Conservation (phyloP, 2,329 filamentous ascomycete genomes). For the Ustilaginoidea virens region DNA sequence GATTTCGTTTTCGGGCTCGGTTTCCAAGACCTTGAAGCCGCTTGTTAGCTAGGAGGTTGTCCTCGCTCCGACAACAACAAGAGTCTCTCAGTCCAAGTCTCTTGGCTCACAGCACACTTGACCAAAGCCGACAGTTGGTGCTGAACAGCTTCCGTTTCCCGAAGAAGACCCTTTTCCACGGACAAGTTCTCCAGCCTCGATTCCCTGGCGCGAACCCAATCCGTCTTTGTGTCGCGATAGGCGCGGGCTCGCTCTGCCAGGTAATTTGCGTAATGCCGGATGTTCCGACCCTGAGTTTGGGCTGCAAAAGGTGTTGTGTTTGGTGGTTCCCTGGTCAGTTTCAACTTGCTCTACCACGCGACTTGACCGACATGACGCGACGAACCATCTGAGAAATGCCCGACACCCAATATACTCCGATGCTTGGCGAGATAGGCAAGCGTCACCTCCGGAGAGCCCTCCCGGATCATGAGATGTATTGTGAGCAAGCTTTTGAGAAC, state of each 20-base stretch:
- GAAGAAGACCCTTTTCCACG: constrained; percentile 80
- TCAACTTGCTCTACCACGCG: no score
- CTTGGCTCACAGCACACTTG: constrained; percentile 63
- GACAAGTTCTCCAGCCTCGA: constrained; percentile 70
- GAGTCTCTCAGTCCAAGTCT: background rate
- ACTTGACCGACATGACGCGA: constrained; percentile 7
- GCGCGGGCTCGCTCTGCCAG: constrained; percentile 68
- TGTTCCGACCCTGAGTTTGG: constrained; percentile 89
- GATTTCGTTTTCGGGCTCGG: constrained; percentile 91
- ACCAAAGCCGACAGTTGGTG: constrained; percentile 72
- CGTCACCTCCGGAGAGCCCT: constrained; percentile 81
- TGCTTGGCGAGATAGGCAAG: constrained; percentile 71
- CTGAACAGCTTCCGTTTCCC: constrained; percentile 86
- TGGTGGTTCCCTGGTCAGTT: no score
- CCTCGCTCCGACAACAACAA: no score
- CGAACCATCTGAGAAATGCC: constrained; percentile 82
- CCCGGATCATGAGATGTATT: constrained; percentile 91
- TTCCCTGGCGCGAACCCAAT: constrained; percentile 77
- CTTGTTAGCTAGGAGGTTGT: background rate
- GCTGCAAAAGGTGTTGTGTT: no score
- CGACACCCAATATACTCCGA: constrained; percentile 71
- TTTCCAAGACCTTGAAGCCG: constrained; percentile 53
- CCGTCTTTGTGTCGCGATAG: constrained; percentile 69
- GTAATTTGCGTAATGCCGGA: constrained; percentile 81
- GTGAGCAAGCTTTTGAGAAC: constrained; percentile 97